Percentiles rank a stretch among this genome's conserved stretches.
phyloP scores from a whole-genome alignment of 2,329 filamentous ascomycete species.

The Fusarium chlamydosporum region DNA sequence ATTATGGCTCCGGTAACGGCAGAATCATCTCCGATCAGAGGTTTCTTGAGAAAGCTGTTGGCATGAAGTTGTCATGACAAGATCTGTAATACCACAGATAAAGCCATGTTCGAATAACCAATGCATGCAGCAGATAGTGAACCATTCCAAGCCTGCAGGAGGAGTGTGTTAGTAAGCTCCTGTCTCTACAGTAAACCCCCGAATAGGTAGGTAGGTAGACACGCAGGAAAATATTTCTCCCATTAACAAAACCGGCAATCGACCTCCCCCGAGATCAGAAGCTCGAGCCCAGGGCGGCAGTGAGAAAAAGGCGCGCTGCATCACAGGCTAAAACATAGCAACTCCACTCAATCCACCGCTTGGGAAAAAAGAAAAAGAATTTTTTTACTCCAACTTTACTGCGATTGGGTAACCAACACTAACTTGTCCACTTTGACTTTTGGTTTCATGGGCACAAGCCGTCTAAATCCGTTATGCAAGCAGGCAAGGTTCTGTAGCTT shows the following conservation, averaged over 20 bases:
- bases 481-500: slow-evolving; percentile 16
- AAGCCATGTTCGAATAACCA: slow-evolving; percentile 3
- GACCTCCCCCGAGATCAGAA: slow-evolving; percentile 24
- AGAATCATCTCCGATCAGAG: slow-evolving; percentile 1
- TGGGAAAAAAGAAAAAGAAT: slow-evolving; percentile 14
- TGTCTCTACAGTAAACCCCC: slow-evolving; percentile 2
- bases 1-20: slow-evolving; percentile 20
- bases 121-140: slow-evolving; percentile 1
- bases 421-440: slow-evolving; percentile 21
- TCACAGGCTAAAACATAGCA: slow-evolving; percentile 28
- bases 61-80: slow-evolving; percentile 42
- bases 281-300: slow-evolving; percentile 34
- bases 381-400: slow-evolving; percentile 38
- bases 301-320: slow-evolving; percentile 30
- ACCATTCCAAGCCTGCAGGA: slow-evolving; percentile 26
- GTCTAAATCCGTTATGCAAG: slow-evolving; percentile 30
- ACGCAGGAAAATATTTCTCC: not conserved
- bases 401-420: slow-evolving; percentile 27
- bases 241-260: slow-evolving; percentile 12
- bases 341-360: slow-evolving; percentile 40
- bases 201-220: slow-evolving; percentile 9
- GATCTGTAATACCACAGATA: slow-evolving; percentile 4
- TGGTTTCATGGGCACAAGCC: slow-evolving; percentile 24
- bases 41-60: not conserved
- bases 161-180: slow-evolving; percentile 1